A percentile compares a stretch with the other conserved stretches of the same genome.
Conservation (phyloP, 371 early-diverging fungal genomes). For the Apophysomyces variabilis region DNA sequence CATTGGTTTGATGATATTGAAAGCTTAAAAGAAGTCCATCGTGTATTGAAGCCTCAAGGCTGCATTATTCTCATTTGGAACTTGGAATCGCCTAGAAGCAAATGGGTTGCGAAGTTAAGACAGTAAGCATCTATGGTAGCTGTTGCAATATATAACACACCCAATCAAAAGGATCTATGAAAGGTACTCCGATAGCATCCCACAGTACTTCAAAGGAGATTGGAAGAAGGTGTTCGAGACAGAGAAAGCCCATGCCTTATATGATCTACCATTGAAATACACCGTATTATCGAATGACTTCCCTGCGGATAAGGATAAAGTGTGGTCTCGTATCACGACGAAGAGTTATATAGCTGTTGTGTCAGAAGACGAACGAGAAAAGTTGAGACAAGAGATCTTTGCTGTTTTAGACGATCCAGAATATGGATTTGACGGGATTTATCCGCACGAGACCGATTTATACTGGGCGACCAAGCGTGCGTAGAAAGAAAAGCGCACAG, state of each 20-base stretch:
- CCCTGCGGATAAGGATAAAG: slow-evolving; percentile 16
- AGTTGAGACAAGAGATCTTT: slow-evolving; percentile 28
- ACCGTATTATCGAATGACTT: slow-evolving; percentile 28
- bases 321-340: slow-evolving; percentile 42
- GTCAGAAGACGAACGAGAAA: slow-evolving; percentile 22
- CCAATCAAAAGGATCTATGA: slow-evolving; percentile 31
- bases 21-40: slow-evolving; percentile 50
- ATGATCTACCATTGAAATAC: slow-evolving; percentile 28
- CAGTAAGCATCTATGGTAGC: slow-evolving; percentile 19
- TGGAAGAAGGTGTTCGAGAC: slow-evolving; percentile 44
- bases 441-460: slow-evolving; percentile 43
- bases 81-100: slow-evolving; percentile 45
- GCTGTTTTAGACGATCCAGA: slow-evolving; percentile 29
- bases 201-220: slow-evolving; percentile 43
- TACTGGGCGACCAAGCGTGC: slow-evolving; percentile 30
- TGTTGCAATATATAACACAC: not conserved
- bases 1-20: slow-evolving; percentile 61
- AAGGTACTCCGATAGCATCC: slow-evolving; percentile 31
- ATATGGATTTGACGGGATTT: slow-evolving; percentile 21
- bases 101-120: slow-evolving; percentile 45
- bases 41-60: slow-evolving; percentile 51
- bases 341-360: slow-evolving; percentile 53
- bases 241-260: slow-evolving; percentile 30
- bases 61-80: slow-evolving; percentile 53
- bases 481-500: not conserved